Base-by-base conservation (phyloP, 1,284 basidiomycete genomes). In the Grifola frondosa region DNA sequence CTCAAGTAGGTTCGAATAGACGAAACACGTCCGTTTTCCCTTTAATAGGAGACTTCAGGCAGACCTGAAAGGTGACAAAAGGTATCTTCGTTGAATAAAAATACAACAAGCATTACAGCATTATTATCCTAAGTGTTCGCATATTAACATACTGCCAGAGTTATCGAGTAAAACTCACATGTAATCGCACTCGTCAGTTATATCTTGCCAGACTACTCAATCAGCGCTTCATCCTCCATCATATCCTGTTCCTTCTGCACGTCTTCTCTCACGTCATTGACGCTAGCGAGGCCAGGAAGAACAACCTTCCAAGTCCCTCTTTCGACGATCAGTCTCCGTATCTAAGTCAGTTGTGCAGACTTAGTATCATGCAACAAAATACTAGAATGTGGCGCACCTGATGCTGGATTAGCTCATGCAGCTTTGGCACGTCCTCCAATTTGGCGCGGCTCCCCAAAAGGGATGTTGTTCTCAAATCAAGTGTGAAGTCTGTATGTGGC, bases 381-480 rank as follows among this genome's bases (percentile, higher is more conserved):
- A 37, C n/a, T n/a, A n/a, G n/a, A n/a, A n/a, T n/a, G n/a, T n/a
- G 71, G 72, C 78, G 71, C 10, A 88, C 77, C 68, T 89, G 86
- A 56, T 81, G 75, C 54, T 87, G 80, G 30, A 91, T 89, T 34
- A 91, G 68, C 59, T 91, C 88, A 52, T 91, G 88, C 11, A 91
- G 67, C 61, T 91, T 91, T 20, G 88, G 88, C 4, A 91, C 84
- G 56, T 91, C 86, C 26, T 84, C 86, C 1, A 91, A 73, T 63
- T 90, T 88, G 26, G 88, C 88, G 29, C 88, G 80, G 53, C 86
- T 90, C 28, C 88, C 88, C 75, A 91, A 80, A 3, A 89, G 72
- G 19, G 88, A 91, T 6, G 79, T 86, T 21, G 83, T 89, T 38
- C 79, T 78, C 21, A 90, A 68, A 52, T 83, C 78, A 10, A 90